These are phyloP conservation scores for Agaricus blazei DNA, from an alignment of 768 basidiomycete genomes.

Conservation along the genomic window DNA sequence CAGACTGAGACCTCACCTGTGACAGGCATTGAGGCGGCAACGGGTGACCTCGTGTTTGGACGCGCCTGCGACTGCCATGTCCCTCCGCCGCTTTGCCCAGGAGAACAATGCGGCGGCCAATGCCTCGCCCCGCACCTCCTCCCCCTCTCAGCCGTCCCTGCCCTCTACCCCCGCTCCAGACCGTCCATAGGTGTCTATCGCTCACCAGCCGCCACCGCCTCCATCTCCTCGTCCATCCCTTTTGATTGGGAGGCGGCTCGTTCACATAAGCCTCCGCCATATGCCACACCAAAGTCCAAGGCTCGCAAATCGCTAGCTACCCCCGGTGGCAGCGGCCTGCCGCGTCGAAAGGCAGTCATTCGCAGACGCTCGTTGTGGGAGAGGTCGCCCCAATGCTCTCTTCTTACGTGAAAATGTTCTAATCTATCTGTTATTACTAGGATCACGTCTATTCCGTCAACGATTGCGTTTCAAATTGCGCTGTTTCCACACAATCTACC, in stretches of 20 bases:
- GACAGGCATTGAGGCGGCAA: not conserved
- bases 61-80: constrained; percentile 28
- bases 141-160: constrained; percentile 27
- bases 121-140: constrained; percentile 16
- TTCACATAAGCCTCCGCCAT: constrained; percentile 66
- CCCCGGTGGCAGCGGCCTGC: constrained; percentile 22
- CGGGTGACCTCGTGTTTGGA: constrained; percentile 11
- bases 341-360: constrained; percentile 49
- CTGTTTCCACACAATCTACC: constrained; percentile 81
- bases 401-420: not conserved
- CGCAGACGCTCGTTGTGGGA: constrained; percentile 63
- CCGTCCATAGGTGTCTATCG: constrained; percentile 49
- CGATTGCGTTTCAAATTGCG: constrained; percentile 72
- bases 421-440: constrained; percentile 26
- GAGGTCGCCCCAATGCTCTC: constrained; percentile 34
- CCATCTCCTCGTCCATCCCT: constrained; percentile 68
- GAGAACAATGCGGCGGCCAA: constrained; percentile 34
- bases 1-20: not conserved
- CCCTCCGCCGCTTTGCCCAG: constrained; percentile 55
- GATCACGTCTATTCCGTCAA: constrained; percentile 60
- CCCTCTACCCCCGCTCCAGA: constrained; percentile 28
- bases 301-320: constrained; percentile 35
- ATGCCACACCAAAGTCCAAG: constrained; percentile 54
- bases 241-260: constrained; percentile 89
- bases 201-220: constrained; percentile 63